These are phyloP conservation scores for Aureobasidium leucospermi DNA, from an alignment of 2,329 filamentous ascomycete genomes.

Conservation along the genomic window DNA sequence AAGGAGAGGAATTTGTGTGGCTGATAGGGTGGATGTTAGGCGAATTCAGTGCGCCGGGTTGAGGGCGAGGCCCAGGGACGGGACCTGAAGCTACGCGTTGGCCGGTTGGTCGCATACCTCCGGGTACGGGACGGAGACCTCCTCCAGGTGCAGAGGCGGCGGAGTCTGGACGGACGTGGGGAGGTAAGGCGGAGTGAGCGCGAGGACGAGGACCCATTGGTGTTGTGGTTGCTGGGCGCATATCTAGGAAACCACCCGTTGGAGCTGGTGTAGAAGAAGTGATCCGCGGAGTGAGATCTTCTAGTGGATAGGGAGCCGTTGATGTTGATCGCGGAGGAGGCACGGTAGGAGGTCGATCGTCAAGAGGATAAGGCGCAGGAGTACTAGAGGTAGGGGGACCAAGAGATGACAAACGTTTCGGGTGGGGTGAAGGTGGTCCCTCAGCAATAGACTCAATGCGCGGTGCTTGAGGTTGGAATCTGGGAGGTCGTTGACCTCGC, in stretches of 20 bases:
- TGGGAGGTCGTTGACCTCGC: constrained; percentile 39
- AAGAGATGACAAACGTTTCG: constrained; percentile 15
- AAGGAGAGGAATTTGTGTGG: constrained; percentile 16
- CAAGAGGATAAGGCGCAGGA: constrained; percentile 28
- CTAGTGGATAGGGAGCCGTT: constrained; percentile 63
- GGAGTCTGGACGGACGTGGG: constrained; percentile 30
- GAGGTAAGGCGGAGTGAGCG: constrained; percentile 46
- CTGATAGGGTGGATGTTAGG: constrained; percentile 18
- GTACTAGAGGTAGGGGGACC: constrained; percentile 16
- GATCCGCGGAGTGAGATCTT: constrained; percentile 48
- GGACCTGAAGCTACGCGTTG: constrained; percentile 28
- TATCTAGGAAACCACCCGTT: constrained; percentile 22
- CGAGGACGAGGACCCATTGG: constrained; percentile 41
- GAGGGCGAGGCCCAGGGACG: constrained; percentile 7
- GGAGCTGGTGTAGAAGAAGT: not conserved
- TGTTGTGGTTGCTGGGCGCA: constrained; percentile 41
- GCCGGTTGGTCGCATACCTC: not conserved
- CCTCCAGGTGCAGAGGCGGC: constrained; percentile 15
- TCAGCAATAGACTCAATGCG: constrained; percentile 35
- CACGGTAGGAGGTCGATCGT: constrained; percentile 47
- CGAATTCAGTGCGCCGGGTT: constrained; percentile 1
- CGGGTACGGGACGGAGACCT: not conserved
- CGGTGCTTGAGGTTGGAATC: constrained; percentile 31
- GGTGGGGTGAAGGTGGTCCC: constrained; percentile 35
- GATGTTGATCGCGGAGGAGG: constrained; percentile 41